Evolutionary conservation across 2,329 filamentous ascomycete species (phyloP), one percentile per base, ranked within the genome.

Genomic region (Aspergillus carbonarius): DNA sequence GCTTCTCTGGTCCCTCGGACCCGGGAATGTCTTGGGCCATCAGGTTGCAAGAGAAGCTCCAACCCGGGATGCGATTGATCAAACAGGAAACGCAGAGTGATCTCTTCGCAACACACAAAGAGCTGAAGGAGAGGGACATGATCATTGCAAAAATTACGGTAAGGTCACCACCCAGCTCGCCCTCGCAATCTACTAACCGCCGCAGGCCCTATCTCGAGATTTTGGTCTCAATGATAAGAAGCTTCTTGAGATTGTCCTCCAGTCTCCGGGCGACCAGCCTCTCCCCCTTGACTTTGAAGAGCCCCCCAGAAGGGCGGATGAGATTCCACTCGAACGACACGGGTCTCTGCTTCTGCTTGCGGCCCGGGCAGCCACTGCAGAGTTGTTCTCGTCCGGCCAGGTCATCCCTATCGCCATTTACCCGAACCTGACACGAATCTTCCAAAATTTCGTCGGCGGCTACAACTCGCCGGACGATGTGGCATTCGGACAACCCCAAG

Each of bases 111-210:
- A 71, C 75, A 9, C 78, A 79, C 13, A 78, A 82, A 55, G 69
- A 77, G 30, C 68, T 86, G 8, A 79, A 80, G 56, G 78, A 81
- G 44, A 76, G 84, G 39, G 79, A 84, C 58, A 79, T 83, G 58
- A 82, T 84, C 10, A 73, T 87, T 55, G 83, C 83, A 0, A 85
- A 85, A 63, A 77, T 87, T 8, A 78, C 81, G 40, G 78, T 80
- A 72, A 37, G 51, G 1, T 23, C 39, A 20, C n/a, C 10, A 20
- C 15, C 9, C 13, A 20, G 34, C 20, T 34, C n/a, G 13, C 20
- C 17, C 8, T 10, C 9, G 12, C 9, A 9, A 32, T 13, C 9
- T 32, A 35, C 60, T 66, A 50, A 64, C 59, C 20, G 27, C 5
- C 46, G 6, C 47, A 79, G 66, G 83, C 82, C 34, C 69, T 87